Conservation (phyloP, 495 filamentous ascomycete genomes). For the Podospora pseudoanserina region DNA sequence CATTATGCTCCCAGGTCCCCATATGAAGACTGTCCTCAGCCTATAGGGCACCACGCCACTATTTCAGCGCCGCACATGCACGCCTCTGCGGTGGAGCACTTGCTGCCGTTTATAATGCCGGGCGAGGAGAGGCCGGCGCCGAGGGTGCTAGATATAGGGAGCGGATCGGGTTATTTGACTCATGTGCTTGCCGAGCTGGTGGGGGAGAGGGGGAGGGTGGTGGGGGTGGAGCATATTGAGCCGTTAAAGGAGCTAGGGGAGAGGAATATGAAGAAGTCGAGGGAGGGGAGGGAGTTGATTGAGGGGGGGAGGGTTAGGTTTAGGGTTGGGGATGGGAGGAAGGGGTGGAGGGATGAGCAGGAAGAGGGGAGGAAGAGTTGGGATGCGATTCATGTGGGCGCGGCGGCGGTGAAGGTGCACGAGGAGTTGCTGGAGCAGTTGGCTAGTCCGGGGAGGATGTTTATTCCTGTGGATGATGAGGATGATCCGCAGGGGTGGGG, state of each 20-base stretch:
- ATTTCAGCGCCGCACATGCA: conserved; percentile 99
- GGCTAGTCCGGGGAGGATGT: conserved; percentile 72
- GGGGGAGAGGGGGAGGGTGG: conserved; percentile 55
- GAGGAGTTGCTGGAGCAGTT: conserved; percentile 72
- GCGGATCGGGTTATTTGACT: conserved; percentile 87
- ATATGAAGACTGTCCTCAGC: conserved; percentile 87
- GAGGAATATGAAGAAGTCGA: conserved; percentile 69
- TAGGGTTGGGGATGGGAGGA: conserved; percentile 74
- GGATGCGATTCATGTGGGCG: conserved; percentile 96
- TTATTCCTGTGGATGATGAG: conserved; percentile 78
- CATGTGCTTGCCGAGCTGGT: conserved; percentile 83
- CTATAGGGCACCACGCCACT: conserved; percentile 82
- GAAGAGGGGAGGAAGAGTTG: conserved; percentile 41
- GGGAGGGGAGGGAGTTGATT: conserved; percentile 60
- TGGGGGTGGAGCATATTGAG: conserved; percentile 87
- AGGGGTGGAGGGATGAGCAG: conserved; percentile 58
- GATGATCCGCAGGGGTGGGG: conserved; percentile 24
- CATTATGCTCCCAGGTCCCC: conserved; percentile 67
- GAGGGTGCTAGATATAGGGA: conserved; percentile 81
- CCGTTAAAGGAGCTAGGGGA: conserved; percentile 69
- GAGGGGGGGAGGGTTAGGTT: conserved; percentile 63
- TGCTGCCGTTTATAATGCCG: conserved; percentile 58
- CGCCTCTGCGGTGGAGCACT: conserved; percentile 67
- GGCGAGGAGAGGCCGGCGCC: conserved; percentile 34
- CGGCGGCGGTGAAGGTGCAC: conserved; percentile 75